Conservation (phyloP, 805 yeast species). For the Barnettozyma pratensis region DNA sequence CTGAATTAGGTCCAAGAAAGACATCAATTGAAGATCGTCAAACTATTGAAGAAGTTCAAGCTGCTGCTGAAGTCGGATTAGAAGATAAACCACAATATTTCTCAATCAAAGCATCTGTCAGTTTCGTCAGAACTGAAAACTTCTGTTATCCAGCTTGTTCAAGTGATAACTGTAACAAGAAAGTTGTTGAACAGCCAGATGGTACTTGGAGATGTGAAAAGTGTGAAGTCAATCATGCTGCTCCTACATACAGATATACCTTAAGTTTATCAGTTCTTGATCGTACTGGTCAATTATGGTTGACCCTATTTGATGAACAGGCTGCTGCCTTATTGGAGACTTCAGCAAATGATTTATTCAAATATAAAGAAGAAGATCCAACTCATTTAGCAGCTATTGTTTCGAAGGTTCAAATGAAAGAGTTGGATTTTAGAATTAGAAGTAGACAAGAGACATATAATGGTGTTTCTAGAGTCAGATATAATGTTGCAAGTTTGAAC, state of each 20-base stretch:
- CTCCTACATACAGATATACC: slow-evolving; percentile 77
- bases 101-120: slow-evolving; percentile 66
- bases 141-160: slow-evolving; percentile 90
- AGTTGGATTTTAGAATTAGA: slow-evolving; percentile 68
- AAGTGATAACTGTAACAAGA: slow-evolving; percentile 72
- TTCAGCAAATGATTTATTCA: slow-evolving; percentile 52
- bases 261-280: slow-evolving; percentile 76
- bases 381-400: slow-evolving; percentile 41
- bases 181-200: slow-evolving; percentile 67
- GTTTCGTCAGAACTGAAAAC: slow-evolving; percentile 65
- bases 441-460: slow-evolving; percentile 84
- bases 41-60: slow-evolving; percentile 59
- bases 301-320: slow-evolving; percentile 80
- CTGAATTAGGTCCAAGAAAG: slow-evolving; percentile 39
- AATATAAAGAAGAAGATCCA: slow-evolving; percentile 42
- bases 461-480: slow-evolving; percentile 71
- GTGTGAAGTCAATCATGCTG: slow-evolving; percentile 65
- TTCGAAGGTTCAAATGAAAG: slow-evolving; percentile 53
- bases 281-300: slow-evolving; percentile 78
- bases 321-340: slow-evolving; percentile 65
- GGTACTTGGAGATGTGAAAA: slow-evolving; percentile 92
- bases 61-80: slow-evolving; percentile 57
- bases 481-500: slow-evolving; percentile 52
- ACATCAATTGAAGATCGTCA: slow-evolving; percentile 52
- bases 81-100: slow-evolving; percentile 79